Evolutionary conservation across 176 grass and related monocot species (phyloP).

Genomic region (Bonia amplexicaulis): DNA sequence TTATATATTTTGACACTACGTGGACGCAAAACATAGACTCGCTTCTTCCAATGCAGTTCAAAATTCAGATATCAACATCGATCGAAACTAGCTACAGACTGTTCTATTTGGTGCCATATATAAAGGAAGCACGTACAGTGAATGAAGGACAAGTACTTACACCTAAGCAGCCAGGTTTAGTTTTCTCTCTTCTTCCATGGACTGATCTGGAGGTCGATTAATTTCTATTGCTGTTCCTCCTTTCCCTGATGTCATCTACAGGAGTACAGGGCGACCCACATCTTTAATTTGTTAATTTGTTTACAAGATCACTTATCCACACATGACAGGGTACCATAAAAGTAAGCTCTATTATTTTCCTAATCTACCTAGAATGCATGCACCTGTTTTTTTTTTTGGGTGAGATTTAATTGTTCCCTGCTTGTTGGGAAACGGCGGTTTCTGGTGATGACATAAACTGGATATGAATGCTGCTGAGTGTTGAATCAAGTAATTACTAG

Average conservation of each 20-base stretch:
- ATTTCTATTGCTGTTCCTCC: background rate
- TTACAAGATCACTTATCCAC: conserved; percentile 11
- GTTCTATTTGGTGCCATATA: background rate
- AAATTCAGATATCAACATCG: background rate
- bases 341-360: background rate
- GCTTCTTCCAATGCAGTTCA: background rate
- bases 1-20: no score
- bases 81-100: background rate
- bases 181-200: background rate
- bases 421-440: background rate
- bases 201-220: background rate
- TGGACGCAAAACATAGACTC: background rate
- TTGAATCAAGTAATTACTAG: background rate
- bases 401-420: background rate
- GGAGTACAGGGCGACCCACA: background rate
- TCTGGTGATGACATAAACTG: background rate
- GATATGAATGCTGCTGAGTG: background rate
- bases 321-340: background rate
- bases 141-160: background rate
- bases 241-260: conserved; percentile 7
- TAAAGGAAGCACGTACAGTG: background rate
- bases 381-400: background rate
- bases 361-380: background rate
- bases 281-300: background rate
- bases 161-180: background rate